Percentiles rank a stretch among this genome's conserved stretches.
phyloP scores from a whole-genome alignment of 345 rosid species.

The Populus pruinosa region DNA sequence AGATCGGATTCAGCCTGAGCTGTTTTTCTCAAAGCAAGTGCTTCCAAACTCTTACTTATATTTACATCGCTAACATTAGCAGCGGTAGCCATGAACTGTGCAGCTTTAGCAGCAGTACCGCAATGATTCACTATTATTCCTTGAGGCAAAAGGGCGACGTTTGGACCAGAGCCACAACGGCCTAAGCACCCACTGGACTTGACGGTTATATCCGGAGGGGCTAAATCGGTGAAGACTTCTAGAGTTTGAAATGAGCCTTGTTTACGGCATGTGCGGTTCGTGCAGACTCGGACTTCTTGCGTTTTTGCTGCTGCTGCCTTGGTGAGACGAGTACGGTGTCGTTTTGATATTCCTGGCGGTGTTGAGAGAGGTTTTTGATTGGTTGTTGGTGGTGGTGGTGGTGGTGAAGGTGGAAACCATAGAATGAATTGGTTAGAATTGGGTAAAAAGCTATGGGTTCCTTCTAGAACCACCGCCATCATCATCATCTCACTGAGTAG shows the following conservation, averaged over 20 bases:
- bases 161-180: conserved; percentile 87
- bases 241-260: conserved; percentile 76
- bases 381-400: too few species aligned
- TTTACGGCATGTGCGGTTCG: conserved; percentile 43
- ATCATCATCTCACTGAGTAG: too few species aligned
- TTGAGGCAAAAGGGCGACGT: conserved; percentile 63
- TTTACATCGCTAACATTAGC: conserved; percentile 26
- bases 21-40: conserved; percentile 61
- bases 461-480: too few species aligned
- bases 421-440: too few species aligned
- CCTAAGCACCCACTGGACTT: conserved; percentile 71
- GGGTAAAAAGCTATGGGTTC: too few species aligned
- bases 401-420: too few species aligned
- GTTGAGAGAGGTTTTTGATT: too few species aligned
- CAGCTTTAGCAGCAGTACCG: conserved; percentile 65
- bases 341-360: too few species aligned
- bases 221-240: conserved; percentile 51
- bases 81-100: conserved; percentile 40
- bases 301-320: not conserved
- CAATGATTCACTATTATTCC: conserved; percentile 63
- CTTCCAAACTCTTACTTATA: conserved; percentile 38
- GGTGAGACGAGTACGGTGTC: too few species aligned
- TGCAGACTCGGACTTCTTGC: conserved; percentile 23
- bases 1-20: conserved; percentile 49
- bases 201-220: conserved; percentile 61